phyloP scores from a whole-genome alignment of 2,329 filamentous ascomycete species.

The Sporothrix schenckii region DNA sequence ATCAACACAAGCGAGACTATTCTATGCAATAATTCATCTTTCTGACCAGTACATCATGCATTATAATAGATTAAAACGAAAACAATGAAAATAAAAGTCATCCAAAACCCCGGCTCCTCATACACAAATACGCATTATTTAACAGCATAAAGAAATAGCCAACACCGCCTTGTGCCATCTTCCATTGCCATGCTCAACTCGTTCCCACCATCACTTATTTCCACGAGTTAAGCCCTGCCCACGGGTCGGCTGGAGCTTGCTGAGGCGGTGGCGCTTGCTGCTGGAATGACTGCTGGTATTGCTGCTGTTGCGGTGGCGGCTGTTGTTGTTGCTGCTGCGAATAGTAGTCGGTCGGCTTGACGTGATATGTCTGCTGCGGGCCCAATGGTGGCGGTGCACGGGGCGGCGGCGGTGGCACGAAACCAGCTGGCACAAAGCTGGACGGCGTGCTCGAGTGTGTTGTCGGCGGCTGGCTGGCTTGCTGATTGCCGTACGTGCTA shows the following conservation, averaged over 20 bases:
- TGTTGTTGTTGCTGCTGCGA: conserved; percentile 48
- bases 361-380: conserved; percentile 64
- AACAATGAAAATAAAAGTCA: background rate
- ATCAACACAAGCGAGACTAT: background rate
- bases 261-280: conserved; percentile 46
- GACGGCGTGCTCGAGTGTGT: conserved; percentile 43
- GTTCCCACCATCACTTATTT: conserved; percentile 43
- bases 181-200: background rate
- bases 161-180: background rate
- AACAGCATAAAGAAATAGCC: background rate
- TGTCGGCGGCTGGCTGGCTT: conserved; percentile 48
- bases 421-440: conserved; percentile 57
- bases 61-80: background rate
- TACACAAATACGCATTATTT: background rate
- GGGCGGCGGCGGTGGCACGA: conserved; percentile 65
- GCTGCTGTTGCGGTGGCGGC: conserved; percentile 35
- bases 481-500: conserved; percentile 53
- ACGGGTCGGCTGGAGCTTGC: conserved; percentile 51
- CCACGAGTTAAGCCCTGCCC: conserved; percentile 58
- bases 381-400: conserved; percentile 65
- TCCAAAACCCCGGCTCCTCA: conserved; percentile 2
- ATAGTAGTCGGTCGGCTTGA: conserved; percentile 44
- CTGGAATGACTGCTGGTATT: conserved; percentile 43
- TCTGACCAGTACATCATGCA: conserved; percentile 12
- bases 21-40: conserved; percentile 19